phyloP scores from a whole-genome alignment of 192 early-diverging fungal genomes.

The Coemansia sp. region DNA sequence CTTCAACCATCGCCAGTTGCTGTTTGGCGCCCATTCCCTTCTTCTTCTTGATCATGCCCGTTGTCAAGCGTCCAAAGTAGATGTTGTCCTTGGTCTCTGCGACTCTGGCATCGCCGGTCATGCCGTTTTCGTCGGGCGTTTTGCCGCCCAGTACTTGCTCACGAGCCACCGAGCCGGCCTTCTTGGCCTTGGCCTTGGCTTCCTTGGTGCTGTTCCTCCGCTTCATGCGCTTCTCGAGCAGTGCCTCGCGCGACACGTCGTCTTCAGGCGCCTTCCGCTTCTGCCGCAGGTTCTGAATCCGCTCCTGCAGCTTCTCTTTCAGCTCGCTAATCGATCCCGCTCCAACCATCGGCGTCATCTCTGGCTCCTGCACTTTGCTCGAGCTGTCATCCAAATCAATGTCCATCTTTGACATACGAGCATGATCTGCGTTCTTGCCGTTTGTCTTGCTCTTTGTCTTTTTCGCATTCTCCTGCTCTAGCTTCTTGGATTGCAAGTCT shows the following conservation, averaged over 20 bases:
- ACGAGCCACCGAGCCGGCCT: constrained; percentile 13
- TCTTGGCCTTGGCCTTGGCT: constrained; percentile 41
- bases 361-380: constrained; percentile 6
- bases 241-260: constrained; percentile 64
- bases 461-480: constrained; percentile 44
- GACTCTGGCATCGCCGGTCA: neutral
- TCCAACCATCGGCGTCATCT: constrained; percentile 33
- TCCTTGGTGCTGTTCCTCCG: constrained; percentile 59
- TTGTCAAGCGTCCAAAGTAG: constrained; percentile 46
- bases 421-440: constrained; percentile 4
- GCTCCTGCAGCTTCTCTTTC: constrained; percentile 59
- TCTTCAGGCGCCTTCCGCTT: constrained; percentile 64
- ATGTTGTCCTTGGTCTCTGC: constrained; percentile 27
- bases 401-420: constrained; percentile 25
- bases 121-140: constrained; percentile 18
- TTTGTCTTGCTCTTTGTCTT: constrained; percentile 26
- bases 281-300: constrained; percentile 61
- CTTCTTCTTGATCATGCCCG: constrained; percentile 47
- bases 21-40: constrained; percentile 54
- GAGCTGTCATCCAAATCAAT: constrained; percentile 31
- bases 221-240: constrained; percentile 75
- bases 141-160: constrained; percentile 40
- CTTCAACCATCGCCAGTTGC: constrained; percentile 67
- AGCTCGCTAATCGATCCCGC: constrained; percentile 59
- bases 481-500: constrained; percentile 65